Conservation (phyloP, 495 filamentous ascomycete species). For the Penicilliopsis zonata region DNA sequence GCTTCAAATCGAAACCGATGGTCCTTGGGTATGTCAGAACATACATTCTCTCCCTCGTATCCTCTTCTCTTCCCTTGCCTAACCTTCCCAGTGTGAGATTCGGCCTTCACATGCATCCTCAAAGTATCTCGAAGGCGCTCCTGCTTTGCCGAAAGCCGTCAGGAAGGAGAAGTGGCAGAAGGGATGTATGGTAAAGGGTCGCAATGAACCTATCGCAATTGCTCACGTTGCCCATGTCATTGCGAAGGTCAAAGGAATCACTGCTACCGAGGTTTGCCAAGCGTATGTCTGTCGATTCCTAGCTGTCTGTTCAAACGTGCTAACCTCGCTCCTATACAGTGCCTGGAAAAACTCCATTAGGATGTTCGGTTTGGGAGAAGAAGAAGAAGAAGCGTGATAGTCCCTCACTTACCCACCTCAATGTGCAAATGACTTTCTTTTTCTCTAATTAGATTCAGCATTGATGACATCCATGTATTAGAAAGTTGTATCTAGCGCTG, state of each 20-base stretch:
- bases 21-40: slow-evolving; percentile 64
- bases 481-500: too few species aligned
- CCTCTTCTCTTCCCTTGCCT: background rate
- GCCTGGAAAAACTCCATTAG: slow-evolving; percentile 73
- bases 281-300: slow-evolving; percentile 37
- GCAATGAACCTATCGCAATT: slow-evolving; percentile 84
- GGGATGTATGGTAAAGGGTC: slow-evolving; percentile 75
- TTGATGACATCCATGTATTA: too few species aligned
- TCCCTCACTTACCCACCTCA: too few species aligned
- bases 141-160: slow-evolving; percentile 42
- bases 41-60: too few species aligned
- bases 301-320: background rate
- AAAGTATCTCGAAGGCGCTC: slow-evolving; percentile 33
- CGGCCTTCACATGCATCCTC: slow-evolving; percentile 40
- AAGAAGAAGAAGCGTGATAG: slow-evolving; percentile 3
- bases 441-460: too few species aligned
- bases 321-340: slow-evolving; percentile 10
- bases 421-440: too few species aligned
- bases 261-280: slow-evolving; percentile 72
- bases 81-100: slow-evolving; percentile 37
- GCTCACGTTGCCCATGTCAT: slow-evolving; percentile 75
- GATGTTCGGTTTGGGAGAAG: slow-evolving; percentile 64
- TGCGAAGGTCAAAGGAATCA: slow-evolving; percentile 68
- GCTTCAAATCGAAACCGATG: slow-evolving; percentile 88
- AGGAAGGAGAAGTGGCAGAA: slow-evolving; percentile 92